Conservation (phyloP, 495 filamentous ascomycete genomes). For the Tuber magnatum region DNA sequence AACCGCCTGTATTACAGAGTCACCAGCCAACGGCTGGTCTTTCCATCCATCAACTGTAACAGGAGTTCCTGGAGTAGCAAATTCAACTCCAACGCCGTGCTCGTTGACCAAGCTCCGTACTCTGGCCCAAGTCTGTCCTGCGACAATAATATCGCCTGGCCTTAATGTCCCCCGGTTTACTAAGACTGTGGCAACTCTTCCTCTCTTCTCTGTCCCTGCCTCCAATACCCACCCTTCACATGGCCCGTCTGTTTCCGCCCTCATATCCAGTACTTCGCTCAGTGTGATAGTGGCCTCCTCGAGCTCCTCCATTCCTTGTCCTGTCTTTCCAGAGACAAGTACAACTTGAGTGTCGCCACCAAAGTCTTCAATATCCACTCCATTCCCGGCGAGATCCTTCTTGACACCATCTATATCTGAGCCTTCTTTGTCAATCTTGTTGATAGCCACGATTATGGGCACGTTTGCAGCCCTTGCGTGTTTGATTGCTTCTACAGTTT, state of each 20-base stretch:
- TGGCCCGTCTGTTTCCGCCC: slow-evolving; percentile 66
- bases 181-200: slow-evolving; percentile 81
- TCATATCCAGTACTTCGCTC: slow-evolving; percentile 81
- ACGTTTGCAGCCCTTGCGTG: slow-evolving; percentile 86
- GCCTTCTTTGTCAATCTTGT: slow-evolving; percentile 86
- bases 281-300: slow-evolving; percentile 81
- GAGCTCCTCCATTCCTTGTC: slow-evolving; percentile 80
- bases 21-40: slow-evolving; percentile 81
- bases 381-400: slow-evolving; percentile 73
- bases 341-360: slow-evolving; percentile 93
- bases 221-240: slow-evolving; percentile 94
- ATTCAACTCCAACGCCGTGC: slow-evolving; percentile 61
- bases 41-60: slow-evolving; percentile 93
- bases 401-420: slow-evolving; percentile 75
- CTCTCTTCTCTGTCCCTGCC: slow-evolving; percentile 77
- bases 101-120: slow-evolving; percentile 79
- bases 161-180: slow-evolving; percentile 80
- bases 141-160: slow-evolving; percentile 75
- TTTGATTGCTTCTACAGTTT: slow-evolving; percentile 93
- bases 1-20: slow-evolving; percentile 73
- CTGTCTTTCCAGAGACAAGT: slow-evolving; percentile 85
- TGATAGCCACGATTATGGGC: slow-evolving; percentile 96
- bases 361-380: slow-evolving; percentile 87
- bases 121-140: slow-evolving; percentile 75
- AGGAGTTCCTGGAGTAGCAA: slow-evolving; percentile 79